Conservation (phyloP, 1,139 yeast species). For the Starmera stellimalicola region DNA sequence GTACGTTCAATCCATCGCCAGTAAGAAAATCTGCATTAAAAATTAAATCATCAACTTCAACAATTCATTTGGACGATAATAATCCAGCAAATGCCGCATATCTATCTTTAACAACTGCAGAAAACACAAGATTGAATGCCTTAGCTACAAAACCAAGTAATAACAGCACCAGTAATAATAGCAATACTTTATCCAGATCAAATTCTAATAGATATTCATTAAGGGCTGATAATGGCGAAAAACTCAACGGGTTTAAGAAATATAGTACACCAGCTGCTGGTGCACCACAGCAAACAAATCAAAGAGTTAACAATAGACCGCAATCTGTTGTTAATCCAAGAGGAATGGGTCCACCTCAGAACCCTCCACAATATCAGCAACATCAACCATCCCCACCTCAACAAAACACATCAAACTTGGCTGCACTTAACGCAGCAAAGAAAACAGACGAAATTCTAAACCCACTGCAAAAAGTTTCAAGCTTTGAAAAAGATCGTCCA, state of each 20-base stretch:
- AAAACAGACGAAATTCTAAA: conserved; percentile 24
- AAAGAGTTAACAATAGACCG: conserved; percentile 6
- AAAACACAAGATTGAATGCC: conserved; percentile 65
- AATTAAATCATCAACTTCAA: conserved; percentile 28
- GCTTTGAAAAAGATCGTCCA: conserved; percentile 39
- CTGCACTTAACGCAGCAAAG: conserved; percentile 39
- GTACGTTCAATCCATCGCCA: conserved; percentile 22
- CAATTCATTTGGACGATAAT: conserved; percentile 44
- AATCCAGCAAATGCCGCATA: conserved; percentile 55
- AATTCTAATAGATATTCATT: conserved; percentile 8
- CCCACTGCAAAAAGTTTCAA: conserved; percentile 36
- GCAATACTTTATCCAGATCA: conserved; percentile 6
- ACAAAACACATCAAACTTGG: conserved; percentile 30
- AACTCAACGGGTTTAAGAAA: background rate
- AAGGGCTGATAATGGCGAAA: conserved; percentile 6
- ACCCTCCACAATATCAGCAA: background rate
- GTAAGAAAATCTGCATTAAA: conserved; percentile 58
- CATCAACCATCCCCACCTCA: background rate
- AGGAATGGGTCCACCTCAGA: conserved; percentile 6
- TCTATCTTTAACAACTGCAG: conserved; percentile 63
- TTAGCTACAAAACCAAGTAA: conserved; percentile 23
- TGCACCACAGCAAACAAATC: conserved; percentile 5
- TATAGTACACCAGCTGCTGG: background rate
- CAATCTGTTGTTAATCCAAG: conserved; percentile 10
- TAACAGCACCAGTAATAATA: conserved; percentile 25